These are phyloP conservation scores for Monosporozyma aquatica DNA, from an alignment of 805 yeast species.

Conservation along the genomic window DNA sequence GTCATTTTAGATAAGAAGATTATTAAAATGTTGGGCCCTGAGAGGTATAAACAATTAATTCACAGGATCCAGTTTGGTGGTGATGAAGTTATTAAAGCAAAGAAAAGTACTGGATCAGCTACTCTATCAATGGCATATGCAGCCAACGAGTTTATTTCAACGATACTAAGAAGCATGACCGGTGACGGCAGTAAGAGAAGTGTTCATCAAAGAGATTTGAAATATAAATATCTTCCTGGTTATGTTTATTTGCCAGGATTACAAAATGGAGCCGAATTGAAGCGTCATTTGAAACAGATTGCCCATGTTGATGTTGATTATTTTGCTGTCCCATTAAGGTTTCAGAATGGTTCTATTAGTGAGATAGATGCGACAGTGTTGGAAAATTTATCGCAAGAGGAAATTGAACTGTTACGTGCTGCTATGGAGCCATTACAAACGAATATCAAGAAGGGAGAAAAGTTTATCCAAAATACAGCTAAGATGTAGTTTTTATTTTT, in stretches of 20 bases:
- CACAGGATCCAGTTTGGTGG: constrained; percentile 82
- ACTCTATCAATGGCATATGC: constrained; percentile 83
- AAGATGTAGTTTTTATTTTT: constrained; percentile 11
- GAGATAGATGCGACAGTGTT: constrained; percentile 44
- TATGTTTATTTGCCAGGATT: constrained; percentile 49
- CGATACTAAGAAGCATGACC: constrained; percentile 38
- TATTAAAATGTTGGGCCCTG: constrained; percentile 29
- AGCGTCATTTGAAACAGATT: constrained; percentile 30
- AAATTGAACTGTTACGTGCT: constrained; percentile 42
- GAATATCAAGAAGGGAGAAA: constrained; percentile 52
- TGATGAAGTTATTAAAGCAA: constrained; percentile 81
- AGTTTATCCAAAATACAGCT: constrained; percentile 31
- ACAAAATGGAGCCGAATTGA: constrained; percentile 38
- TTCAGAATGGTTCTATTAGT: constrained; percentile 45
- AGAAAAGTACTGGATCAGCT: constrained; percentile 77
- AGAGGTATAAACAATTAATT: constrained; percentile 49
- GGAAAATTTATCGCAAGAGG: constrained; percentile 37
- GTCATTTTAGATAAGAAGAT: constrained; percentile 49
- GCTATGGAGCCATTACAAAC: constrained; percentile 46
- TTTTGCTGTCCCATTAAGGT: constrained; percentile 54
- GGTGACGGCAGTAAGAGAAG: no score
- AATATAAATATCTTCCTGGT: constrained; percentile 31
- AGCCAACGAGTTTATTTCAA: constrained; percentile 63
- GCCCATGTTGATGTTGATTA: constrained; percentile 29
- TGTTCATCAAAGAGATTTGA: constrained; percentile 8